Percentiles rank a stretch among this genome's conserved stretches.
phyloP scores from a whole-genome alignment of 2,329 filamentous ascomycete genomes.

The Penicillium verrucosum region DNA sequence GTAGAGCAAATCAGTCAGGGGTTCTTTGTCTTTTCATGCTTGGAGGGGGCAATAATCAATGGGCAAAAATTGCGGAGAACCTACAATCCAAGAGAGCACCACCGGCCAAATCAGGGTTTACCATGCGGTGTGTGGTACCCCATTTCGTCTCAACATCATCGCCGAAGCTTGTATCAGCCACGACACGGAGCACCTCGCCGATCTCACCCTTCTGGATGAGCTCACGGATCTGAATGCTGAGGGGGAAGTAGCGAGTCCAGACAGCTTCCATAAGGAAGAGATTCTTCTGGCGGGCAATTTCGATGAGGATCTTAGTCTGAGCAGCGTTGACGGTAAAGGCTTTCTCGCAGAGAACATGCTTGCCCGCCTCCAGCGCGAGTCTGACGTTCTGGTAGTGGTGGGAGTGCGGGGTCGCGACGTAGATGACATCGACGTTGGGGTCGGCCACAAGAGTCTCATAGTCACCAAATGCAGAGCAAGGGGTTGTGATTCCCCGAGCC shows the following conservation, averaged over 20 bases:
- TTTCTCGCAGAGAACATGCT: conserved; percentile 89
- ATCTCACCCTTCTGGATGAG: conserved; percentile 59
- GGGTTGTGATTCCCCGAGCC: conserved; percentile 64
- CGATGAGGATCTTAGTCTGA: conserved; percentile 69
- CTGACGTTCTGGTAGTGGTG: conserved; percentile 91
- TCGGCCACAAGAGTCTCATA: conserved; percentile 80
- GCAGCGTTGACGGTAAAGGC: conserved; percentile 79
- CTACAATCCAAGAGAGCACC: conserved; percentile 71
- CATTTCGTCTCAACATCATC: conserved; percentile 59
- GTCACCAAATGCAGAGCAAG: conserved; percentile 71
- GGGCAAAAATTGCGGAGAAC: conserved; percentile 13
- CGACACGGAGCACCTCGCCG: conserved; percentile 56
- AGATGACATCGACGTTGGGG: conserved; percentile 76
- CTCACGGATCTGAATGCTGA: conserved; percentile 66
- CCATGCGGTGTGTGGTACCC: conserved; percentile 68
- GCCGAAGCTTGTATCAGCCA: conserved; percentile 62
- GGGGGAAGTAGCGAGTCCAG: conserved; percentile 85
- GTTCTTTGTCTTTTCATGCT: neutral
- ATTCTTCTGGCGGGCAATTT: conserved; percentile 68
- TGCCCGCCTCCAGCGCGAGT: conserved; percentile 77
- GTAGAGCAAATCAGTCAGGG: neutral
- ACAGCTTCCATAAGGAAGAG: conserved; percentile 82
- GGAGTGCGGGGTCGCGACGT: conserved; percentile 85
- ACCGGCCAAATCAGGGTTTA: conserved; percentile 78
- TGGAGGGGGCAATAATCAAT: neutral